A percentile compares a stretch with the other conserved stretches of the same genome.
These are phyloP conservation scores for Rhodamnia argentea DNA, from an alignment of 345 rosid species.

Conservation along the genomic window DNA sequence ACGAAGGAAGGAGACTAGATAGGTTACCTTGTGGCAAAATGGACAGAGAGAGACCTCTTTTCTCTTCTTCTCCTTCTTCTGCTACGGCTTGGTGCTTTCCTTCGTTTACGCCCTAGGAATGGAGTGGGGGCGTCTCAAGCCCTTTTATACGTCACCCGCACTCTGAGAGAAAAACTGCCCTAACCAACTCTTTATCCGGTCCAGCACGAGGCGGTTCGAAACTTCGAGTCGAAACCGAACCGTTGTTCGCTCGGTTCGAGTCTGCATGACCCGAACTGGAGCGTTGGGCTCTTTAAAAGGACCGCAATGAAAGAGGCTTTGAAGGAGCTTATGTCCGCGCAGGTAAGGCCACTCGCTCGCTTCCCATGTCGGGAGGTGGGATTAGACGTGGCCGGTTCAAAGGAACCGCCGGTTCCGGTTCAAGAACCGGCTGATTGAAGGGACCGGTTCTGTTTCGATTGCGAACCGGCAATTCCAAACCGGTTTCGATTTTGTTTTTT, in stretches of 20 bases:
- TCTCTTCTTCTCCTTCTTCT: background rate
- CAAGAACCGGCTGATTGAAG: too few species aligned
- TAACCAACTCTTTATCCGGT: constrained; percentile 31
- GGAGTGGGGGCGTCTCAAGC: constrained; percentile 6
- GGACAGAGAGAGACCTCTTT: background rate
- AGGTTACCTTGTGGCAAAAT: background rate
- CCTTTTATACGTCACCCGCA: constrained; percentile 24
- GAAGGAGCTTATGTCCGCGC: background rate
- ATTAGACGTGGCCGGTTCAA: too few species aligned
- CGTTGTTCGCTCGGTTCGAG: background rate
- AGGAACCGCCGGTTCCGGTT: too few species aligned
- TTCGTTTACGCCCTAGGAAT: constrained; percentile 23
- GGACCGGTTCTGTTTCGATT: too few species aligned
- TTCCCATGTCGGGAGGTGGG: background rate
- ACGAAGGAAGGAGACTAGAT: background rate
- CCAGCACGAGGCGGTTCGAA: background rate
- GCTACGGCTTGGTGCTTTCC: constrained; percentile 1
- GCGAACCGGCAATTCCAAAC: too few species aligned
- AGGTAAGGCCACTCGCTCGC: background rate
- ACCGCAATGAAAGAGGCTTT: background rate
- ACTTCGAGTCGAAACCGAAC: background rate
- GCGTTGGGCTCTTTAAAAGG: background rate
- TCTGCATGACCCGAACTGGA: background rate
- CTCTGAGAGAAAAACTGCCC: constrained; percentile 27
- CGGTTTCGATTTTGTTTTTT: too few species aligned